Evolutionary conservation across 352 stramenopile species (phyloP).

Genomic region (Pythium brassicae): DNA sequence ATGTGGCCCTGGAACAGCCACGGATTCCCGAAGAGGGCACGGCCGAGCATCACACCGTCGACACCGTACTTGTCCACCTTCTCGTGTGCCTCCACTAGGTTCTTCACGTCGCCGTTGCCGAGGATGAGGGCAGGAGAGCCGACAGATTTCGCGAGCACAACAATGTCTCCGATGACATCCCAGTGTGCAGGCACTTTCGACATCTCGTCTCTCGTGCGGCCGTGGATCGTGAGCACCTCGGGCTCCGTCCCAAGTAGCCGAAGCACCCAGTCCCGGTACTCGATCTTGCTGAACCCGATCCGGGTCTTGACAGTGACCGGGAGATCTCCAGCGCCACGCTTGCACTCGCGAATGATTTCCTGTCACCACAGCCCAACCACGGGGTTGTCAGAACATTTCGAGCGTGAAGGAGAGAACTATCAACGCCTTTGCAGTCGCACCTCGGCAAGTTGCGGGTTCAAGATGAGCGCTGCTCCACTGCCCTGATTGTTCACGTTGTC

Average conservation of each 20-base stretch:
- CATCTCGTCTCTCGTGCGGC: constrained; percentile 77
- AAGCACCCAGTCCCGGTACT: constrained; percentile 76
- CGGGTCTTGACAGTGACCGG: constrained; percentile 79
- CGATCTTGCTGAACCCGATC: constrained; percentile 72
- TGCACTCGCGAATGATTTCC: constrained; percentile 63
- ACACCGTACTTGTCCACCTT: constrained; percentile 70
- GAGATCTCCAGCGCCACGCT: constrained; percentile 55
- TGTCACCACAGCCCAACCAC: constrained; percentile 2
- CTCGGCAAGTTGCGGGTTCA: constrained; percentile 49
- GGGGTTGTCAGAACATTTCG: not conserved
- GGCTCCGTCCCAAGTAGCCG: constrained; percentile 60
- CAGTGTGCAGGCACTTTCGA: constrained; percentile 78
- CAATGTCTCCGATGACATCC: constrained; percentile 78
- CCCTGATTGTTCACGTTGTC: constrained; percentile 77
- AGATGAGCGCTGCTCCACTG: constrained; percentile 63
- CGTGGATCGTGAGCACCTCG: constrained; percentile 76
- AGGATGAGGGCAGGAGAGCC: constrained; percentile 62
- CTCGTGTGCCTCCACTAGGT: constrained; percentile 49
- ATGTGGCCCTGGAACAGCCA: constrained; percentile 73
- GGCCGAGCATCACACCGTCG: constrained; percentile 77
- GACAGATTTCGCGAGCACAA: constrained; percentile 37
- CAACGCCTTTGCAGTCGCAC: constrained; percentile 6
- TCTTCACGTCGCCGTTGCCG: constrained; percentile 77
- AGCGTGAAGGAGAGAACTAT: no score
- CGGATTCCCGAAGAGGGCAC: constrained; percentile 74